Percentiles rank a stretch among this genome's conserved stretches.
These are phyloP conservation scores for Alternaria viburni DNA, from an alignment of 2,329 filamentous ascomycete genomes.

Conservation along the genomic window DNA sequence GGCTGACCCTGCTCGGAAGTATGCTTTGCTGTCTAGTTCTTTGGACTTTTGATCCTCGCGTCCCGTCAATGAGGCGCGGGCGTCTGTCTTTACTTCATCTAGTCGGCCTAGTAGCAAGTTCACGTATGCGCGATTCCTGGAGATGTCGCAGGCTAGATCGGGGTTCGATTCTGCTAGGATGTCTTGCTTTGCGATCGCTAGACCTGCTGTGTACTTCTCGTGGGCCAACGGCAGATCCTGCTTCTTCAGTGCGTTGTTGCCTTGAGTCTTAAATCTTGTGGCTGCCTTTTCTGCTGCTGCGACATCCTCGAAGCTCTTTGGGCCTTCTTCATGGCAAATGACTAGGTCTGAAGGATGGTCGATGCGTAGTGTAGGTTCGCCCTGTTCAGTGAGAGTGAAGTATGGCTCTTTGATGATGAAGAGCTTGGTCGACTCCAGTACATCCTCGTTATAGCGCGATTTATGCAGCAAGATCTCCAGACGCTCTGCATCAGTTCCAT, in stretches of 20 bases:
- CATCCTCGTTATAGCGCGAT: constrained; percentile 36
- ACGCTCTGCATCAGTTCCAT: constrained; percentile 48
- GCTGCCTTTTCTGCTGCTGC: constrained; percentile 40
- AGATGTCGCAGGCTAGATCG: constrained; percentile 42
- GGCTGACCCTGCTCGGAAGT: constrained; percentile 55
- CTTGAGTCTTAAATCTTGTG: constrained; percentile 43
- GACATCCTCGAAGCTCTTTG: constrained; percentile 39
- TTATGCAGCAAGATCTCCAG: constrained; percentile 36
- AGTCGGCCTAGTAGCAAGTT: constrained; percentile 38
- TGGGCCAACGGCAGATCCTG: constrained; percentile 47
- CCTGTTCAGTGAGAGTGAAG: constrained; percentile 53
- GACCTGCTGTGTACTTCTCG: constrained; percentile 40
- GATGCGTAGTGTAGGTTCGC: constrained; percentile 56
- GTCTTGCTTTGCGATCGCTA: constrained; percentile 29
- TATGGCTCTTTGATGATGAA: constrained; percentile 63
- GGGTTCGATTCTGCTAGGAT: constrained; percentile 19
- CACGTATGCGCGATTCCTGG: constrained; percentile 42
- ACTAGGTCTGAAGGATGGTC: constrained; percentile 62
- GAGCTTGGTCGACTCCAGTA: constrained; percentile 44
- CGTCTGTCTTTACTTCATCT: constrained; percentile 42
- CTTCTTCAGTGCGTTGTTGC: constrained; percentile 41
- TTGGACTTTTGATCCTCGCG: constrained; percentile 35
- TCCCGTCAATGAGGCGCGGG: constrained; percentile 32
- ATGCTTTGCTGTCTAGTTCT: constrained; percentile 50
- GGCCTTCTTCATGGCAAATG: constrained; percentile 39